Percentiles rank a stretch among this genome's conserved stretches.
Evolutionary conservation across 2,329 filamentous ascomycete species (phyloP).

Genomic region (Penicillium sp.): DNA sequence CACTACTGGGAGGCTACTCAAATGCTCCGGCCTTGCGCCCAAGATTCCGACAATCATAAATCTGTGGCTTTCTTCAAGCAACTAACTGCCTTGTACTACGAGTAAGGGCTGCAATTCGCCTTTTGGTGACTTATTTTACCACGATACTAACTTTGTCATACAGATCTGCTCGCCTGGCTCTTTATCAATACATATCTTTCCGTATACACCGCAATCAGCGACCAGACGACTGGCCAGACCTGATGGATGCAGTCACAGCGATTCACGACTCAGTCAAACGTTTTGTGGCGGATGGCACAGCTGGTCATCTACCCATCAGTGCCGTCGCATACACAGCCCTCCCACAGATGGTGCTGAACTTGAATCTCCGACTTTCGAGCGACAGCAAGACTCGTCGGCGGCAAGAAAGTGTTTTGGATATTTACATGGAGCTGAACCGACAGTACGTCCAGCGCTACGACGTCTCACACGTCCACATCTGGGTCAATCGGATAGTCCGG

Average conservation of each 20-base stretch:
- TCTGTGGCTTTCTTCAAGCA: constrained; percentile 6
- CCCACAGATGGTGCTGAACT: constrained; percentile 1
- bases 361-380: background rate
- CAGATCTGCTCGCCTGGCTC: constrained; percentile 1
- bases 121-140: background rate
- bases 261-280: constrained; percentile 1
- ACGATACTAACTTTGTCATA: background rate
- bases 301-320: constrained; percentile 1
- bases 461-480: background rate
- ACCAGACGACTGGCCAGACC: constrained; percentile 4
- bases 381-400: background rate
- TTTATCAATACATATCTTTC: constrained; percentile 2
- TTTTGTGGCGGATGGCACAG: constrained; percentile 1
- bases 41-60: background rate
- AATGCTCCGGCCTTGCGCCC: background rate
- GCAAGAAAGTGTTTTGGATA: background rate
- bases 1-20: background rate
- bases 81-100: background rate
- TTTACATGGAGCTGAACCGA: constrained; percentile 2
- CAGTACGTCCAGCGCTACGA: constrained; percentile 1
- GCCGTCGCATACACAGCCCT: background rate
- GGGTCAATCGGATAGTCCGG: constrained; percentile 1
- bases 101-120: background rate
- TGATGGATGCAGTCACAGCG: background rate
- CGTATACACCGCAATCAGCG: constrained; percentile 1